Conservation (phyloP, 1,139 yeast species). For the Hemisphaericaspora xylanilytica region DNA sequence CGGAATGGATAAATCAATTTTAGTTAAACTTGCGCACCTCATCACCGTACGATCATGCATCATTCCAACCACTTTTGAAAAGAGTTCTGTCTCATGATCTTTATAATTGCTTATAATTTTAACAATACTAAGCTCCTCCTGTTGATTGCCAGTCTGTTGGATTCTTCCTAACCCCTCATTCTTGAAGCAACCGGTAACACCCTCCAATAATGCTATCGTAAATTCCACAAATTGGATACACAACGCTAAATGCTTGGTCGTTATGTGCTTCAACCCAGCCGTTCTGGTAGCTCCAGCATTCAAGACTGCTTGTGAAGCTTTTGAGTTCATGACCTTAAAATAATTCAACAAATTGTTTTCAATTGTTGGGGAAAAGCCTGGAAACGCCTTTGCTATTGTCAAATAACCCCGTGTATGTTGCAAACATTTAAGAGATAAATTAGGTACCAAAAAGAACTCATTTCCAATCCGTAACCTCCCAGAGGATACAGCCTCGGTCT, state of each 20-base stretch:
- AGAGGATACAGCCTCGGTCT: slow-evolving; percentile 7
- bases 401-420: slow-evolving; percentile 46
- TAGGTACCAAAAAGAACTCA: slow-evolving; percentile 44
- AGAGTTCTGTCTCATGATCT: slow-evolving; percentile 68
- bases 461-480: slow-evolving; percentile 39
- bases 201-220: slow-evolving; percentile 27
- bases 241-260: slow-evolving; percentile 70
- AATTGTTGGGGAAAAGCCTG: slow-evolving; percentile 33
- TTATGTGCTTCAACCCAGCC: slow-evolving; percentile 72
- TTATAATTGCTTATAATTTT: slow-evolving; percentile 37
- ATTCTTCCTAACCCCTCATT: background rate
- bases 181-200: slow-evolving; percentile 16
- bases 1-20: slow-evolving; percentile 52
- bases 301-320: slow-evolving; percentile 60
- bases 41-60: slow-evolving; percentile 63
- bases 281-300: slow-evolving; percentile 79
- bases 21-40: slow-evolving; percentile 47
- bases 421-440: slow-evolving; percentile 35
- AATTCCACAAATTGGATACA: slow-evolving; percentile 59
- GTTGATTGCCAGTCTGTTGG: slow-evolving; percentile 6
- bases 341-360: slow-evolving; percentile 49
- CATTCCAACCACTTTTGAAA: slow-evolving; percentile 61
- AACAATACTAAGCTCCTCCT: slow-evolving; percentile 39
- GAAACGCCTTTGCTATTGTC: slow-evolving; percentile 48
- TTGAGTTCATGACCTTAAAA: slow-evolving; percentile 52